phyloP scores from a whole-genome alignment of 2,329 filamentous ascomycete genomes.

The Exserohilum rostratum region DNA sequence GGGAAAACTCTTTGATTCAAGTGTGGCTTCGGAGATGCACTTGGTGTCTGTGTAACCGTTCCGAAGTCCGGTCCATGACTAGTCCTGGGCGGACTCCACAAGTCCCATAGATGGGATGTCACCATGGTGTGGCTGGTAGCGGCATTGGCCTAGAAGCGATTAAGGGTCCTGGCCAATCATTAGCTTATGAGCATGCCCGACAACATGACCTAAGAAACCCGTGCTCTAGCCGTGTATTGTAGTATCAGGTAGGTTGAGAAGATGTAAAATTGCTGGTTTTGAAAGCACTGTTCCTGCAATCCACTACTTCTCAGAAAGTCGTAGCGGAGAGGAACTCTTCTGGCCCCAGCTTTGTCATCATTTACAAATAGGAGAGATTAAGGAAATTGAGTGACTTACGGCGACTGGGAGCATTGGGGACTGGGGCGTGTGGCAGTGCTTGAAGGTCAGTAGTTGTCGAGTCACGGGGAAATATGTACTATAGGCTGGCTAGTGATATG shows the following conservation, averaged over 20 bases:
- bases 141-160: background rate
- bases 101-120: background rate
- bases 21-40: background rate
- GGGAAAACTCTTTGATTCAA: background rate
- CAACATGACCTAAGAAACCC: background rate
- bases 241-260: conserved; percentile 34
- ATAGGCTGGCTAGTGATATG: too few relatives aligned
- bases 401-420: background rate
- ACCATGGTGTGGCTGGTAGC: background rate
- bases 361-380: background rate
- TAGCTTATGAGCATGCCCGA: background rate
- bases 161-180: background rate
- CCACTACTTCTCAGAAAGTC: conserved; percentile 1
- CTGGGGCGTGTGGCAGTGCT: background rate
- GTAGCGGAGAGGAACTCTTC: conserved; percentile 31
- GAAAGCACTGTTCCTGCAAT: conserved; percentile 32
- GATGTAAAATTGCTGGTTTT: conserved; percentile 31
- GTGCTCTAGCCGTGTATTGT: background rate
- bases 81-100: background rate
- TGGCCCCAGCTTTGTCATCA: conserved; percentile 48
- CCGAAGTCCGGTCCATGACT: background rate
- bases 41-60: background rate
- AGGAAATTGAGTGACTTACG: background rate
- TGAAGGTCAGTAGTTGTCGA: too few relatives aligned
- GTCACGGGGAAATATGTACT: too few relatives aligned